These are phyloP conservation scores for Eucalyptus cladocalyx DNA, from an alignment of 345 rosid genomes.

Conservation along the genomic window DNA sequence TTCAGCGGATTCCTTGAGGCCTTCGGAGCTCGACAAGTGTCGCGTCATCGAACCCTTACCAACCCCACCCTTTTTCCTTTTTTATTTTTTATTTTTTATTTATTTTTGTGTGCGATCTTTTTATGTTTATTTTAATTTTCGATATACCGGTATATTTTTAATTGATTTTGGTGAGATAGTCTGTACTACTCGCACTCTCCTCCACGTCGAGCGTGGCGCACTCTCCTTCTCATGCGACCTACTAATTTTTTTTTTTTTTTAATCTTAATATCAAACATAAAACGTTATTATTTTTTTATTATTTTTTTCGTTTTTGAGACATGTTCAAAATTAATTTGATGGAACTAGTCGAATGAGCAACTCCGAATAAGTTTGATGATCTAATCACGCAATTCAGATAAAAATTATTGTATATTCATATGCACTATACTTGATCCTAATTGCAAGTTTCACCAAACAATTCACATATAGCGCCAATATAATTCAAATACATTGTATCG, in stretches of 20 bases:
- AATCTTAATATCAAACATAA: background rate
- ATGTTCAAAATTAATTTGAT: background rate
- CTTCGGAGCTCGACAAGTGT: background rate
- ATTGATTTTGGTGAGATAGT: background rate
- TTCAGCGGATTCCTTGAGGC: background rate
- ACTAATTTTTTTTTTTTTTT: background rate
- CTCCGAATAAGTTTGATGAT: background rate
- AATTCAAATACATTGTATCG: background rate
- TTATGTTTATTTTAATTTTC: background rate
- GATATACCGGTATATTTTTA: background rate
- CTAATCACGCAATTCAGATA: background rate
- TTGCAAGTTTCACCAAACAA: background rate
- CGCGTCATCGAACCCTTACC: background rate
- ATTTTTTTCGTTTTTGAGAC: background rate
- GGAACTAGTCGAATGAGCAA: background rate
- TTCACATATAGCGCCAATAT: background rate
- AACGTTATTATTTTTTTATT: background rate
- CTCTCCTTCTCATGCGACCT: background rate
- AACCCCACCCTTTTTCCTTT: background rate
- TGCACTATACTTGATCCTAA: background rate
- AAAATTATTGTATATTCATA: background rate
- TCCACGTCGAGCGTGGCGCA: background rate
- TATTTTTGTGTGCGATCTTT: background rate
- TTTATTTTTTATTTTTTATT: rapidly evolving
- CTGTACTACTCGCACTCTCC: background rate